Base-by-base conservation (phyloP, 2,329 filamentous ascomycete genomes). In the Ramichloridium luteum region DNA sequence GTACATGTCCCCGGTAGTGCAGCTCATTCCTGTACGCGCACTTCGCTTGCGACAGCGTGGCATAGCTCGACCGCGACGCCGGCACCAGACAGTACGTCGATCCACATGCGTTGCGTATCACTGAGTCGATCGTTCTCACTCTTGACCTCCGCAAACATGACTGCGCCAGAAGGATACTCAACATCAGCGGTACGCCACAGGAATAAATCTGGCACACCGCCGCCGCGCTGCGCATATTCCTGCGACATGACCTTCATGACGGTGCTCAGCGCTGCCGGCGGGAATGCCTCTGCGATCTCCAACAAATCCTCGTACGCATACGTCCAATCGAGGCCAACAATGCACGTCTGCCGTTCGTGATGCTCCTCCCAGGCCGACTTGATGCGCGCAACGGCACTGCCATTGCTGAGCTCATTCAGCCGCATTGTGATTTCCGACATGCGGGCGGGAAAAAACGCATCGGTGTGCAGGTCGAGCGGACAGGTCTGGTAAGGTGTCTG, bases 61-160 rank as follows among this genome's bases (percentile, higher is more conserved):
- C 72, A 92, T 42, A 96, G 64, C 47, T 93, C 86, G 16, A 96
- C 88, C 44, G 69, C 72, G 23, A 96, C 70, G 2, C 90, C 88
- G 1, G 86, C 85, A 1, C 79, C 77, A 5, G 77, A 79, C 32
- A 98, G 67, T 5, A 94, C 84, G 64, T 96, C 83, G 48, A 96
- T 93, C 90, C 90, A 98, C 44, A 98, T 68, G 46, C 90, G 67
- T 61, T 98, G 90, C 12, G 86, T 93, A 62, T 98, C 90, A 57
- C 88, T 96, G 49, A 98, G 63, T 23, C 85, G 74, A 65, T 98
- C 90, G 57, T 93, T 94, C 53, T 65, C 62, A 39, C 62, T 66
- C 54, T 68, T 68, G 8, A 67, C 64, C 39, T 68, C 64, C 1
- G 55, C 48, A 34, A 59, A 59, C 49, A 55, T 53, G 36, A 56